Evolutionary conservation across 768 basidiomycete species (phyloP).

Genomic region (Gymnopilus dilepis): DNA sequence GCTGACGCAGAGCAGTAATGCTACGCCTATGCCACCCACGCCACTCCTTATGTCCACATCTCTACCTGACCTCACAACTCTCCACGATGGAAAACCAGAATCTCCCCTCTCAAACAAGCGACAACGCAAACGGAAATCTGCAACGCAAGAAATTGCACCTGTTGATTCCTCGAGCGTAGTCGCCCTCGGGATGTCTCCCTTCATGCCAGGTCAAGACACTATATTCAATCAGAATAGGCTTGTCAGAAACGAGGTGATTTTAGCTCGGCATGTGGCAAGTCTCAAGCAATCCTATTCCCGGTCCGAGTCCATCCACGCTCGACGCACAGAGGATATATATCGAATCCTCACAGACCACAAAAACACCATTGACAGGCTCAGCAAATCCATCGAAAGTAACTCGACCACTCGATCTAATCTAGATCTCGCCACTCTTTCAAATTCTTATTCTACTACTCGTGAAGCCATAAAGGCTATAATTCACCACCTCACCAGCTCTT

Average conservation of each 20-base stretch:
- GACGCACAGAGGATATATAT: constrained; percentile 17
- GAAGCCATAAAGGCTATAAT: constrained; percentile 6
- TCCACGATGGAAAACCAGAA: not conserved
- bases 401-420: not conserved
- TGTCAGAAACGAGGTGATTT: constrained; percentile 19
- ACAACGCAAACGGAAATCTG: not conserved
- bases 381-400: not conserved
- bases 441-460: constrained; percentile 12
- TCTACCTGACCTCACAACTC: not conserved
- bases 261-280: constrained; percentile 12
- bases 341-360: constrained; percentile 20
- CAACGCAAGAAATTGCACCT: not conserved
- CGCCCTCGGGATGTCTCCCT: constrained; percentile 18
- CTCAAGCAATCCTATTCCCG: constrained; percentile 5
- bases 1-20: not conserved
- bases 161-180: constrained; percentile 6
- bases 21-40: not conserved
- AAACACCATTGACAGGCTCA: not conserved
- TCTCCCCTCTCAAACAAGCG: not conserved
- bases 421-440: constrained; percentile 5
- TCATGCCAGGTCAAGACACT: constrained; percentile 21
- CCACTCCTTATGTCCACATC: not conserved
- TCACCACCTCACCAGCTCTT: not conserved
- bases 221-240: constrained; percentile 24
- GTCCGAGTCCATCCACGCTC: constrained; percentile 7